A percentile compares a stretch with the other conserved stretches of the same genome.
These are phyloP conservation scores for Neofusicoccum sp. DNA, from an alignment of 2,329 filamentous ascomycete species.

Conservation along the genomic window DNA sequence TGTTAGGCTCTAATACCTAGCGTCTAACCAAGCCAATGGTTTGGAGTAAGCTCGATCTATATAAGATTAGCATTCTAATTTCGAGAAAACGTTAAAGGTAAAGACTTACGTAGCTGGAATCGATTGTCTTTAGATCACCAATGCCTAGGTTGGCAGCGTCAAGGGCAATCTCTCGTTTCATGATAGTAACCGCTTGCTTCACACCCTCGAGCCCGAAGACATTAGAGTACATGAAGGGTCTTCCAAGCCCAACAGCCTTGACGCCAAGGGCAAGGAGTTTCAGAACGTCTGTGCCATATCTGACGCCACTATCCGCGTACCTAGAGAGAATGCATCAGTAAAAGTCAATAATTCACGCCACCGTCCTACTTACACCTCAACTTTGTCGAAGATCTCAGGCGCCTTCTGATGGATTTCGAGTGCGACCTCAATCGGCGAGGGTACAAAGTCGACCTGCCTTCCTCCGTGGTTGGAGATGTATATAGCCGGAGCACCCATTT, in stretches of 20 bases:
- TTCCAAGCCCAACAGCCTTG: constrained; percentile 48
- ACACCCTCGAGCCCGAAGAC: constrained; percentile 64
- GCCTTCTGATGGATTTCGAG: constrained; percentile 70
- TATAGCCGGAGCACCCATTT: constrained; percentile 41
- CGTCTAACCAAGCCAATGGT: not conserved
- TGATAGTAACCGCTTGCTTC: constrained; percentile 54
- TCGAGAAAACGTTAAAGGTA: not conserved
- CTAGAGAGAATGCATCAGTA: not conserved
- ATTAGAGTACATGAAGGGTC: constrained; percentile 56
- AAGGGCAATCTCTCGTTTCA: constrained; percentile 53
- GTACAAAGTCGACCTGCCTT: constrained; percentile 49
- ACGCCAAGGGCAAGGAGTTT: constrained; percentile 44
- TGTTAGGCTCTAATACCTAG: too few relatives aligned
- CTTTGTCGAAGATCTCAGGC: constrained; percentile 41
- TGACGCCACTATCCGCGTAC: constrained; percentile 42
- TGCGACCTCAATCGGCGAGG: constrained; percentile 73
- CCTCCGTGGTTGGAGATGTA: constrained; percentile 48
- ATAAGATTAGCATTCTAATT: not conserved
- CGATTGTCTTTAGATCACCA: constrained; percentile 32
- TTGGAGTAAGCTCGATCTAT: not conserved
- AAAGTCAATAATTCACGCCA: not conserved
- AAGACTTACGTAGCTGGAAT: not conserved
- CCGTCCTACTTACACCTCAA: constrained; percentile 36
- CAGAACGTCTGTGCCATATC: constrained; percentile 42
- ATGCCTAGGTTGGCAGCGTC: constrained; percentile 39